Evolutionary conservation across 768 basidiomycete genomes (phyloP).

Genomic region (Rhodotorula toruloides): DNA sequence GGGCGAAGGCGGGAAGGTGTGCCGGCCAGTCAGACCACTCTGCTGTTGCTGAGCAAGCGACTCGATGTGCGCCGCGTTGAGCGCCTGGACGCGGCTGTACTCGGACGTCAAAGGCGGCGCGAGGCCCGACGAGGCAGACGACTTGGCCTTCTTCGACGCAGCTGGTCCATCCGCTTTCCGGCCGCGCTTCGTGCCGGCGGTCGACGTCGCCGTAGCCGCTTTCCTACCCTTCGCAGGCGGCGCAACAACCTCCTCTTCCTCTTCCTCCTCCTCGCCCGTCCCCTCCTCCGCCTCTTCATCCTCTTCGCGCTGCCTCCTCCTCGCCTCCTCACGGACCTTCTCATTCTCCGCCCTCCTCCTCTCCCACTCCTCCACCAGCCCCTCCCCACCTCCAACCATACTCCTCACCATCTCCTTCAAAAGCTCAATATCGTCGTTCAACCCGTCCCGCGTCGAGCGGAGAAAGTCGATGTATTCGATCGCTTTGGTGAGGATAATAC

Average conservation of each 20-base stretch:
- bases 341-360: conserved; percentile 56
- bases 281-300: conserved; percentile 47
- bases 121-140: conserved; percentile 1
- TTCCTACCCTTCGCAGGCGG: conserved; percentile 23
- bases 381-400: conserved; percentile 69
- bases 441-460: conserved; percentile 26
- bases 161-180: conserved; percentile 2
- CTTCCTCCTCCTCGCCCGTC: conserved; percentile 52
- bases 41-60: background rate
- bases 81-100: conserved; percentile 25
- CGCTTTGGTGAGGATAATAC: conserved; percentile 81
- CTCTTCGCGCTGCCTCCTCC: conserved; percentile 58
- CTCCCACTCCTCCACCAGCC: conserved; percentile 64
- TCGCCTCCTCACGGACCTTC: conserved; percentile 54
- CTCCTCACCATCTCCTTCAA: conserved; percentile 65
- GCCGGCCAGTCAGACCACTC: background rate
- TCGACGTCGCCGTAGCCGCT: background rate
- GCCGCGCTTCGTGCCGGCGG: conserved; percentile 15
- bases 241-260: conserved; percentile 51
- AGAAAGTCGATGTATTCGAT: conserved; percentile 75
- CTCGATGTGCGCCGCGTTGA: conserved; percentile 27
- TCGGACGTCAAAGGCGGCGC: conserved; percentile 17
- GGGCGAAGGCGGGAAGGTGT: conserved; percentile 32
- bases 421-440: conserved; percentile 65
- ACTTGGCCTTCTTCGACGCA: conserved; percentile 1